Percentiles rank a stretch among this genome's conserved stretches.
Evolutionary conservation across 2,329 filamentous ascomycete species (phyloP).

Genomic region (Grosmannia huntii): DNA sequence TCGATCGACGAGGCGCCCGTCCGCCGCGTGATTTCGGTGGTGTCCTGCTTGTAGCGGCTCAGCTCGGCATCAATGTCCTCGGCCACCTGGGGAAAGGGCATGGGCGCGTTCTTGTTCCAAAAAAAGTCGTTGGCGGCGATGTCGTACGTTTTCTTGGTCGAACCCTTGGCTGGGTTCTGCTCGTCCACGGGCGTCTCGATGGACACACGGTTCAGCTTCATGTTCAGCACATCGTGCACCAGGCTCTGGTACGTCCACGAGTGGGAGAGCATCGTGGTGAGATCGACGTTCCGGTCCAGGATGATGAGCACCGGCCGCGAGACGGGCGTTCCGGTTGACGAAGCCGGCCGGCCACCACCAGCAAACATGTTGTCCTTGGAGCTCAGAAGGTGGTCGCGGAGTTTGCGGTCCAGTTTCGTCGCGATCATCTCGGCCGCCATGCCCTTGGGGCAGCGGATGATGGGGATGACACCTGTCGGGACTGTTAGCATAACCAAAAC

Average conservation of each 20-base stretch:
- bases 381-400: conserved; percentile 92
- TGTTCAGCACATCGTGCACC: conserved; percentile 50
- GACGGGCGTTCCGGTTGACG: conserved; percentile 48
- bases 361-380: conserved; percentile 97
- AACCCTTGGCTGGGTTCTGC: conserved; percentile 57
- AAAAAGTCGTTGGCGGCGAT: conserved; percentile 87
- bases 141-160: conserved; percentile 82
- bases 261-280: conserved; percentile 97
- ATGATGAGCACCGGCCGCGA: conserved; percentile 84
- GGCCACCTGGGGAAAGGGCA: conserved; percentile 89
- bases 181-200: conserved; percentile 77
- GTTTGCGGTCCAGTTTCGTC: conserved; percentile 85
- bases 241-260: conserved; percentile 74
- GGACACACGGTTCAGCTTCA: conserved; percentile 70
- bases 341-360: conserved; percentile 40
- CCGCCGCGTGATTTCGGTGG: conserved; percentile 86
- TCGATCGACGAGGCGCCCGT: conserved; percentile 88
- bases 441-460: conserved; percentile 87
- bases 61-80: conserved; percentile 87
- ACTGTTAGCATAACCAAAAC: not conserved
- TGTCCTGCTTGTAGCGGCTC: conserved; percentile 90
- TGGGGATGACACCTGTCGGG: conserved; percentile 67
- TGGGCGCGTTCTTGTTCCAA: conserved; percentile 82
- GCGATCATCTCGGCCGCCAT: conserved; percentile 91
- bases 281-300: conserved; percentile 86